Percentiles rank a stretch among this genome's conserved stretches.
Evolutionary conservation across 495 filamentous ascomycete genomes (phyloP).

Genomic region (Diplogelasinospora grovesii): DNA sequence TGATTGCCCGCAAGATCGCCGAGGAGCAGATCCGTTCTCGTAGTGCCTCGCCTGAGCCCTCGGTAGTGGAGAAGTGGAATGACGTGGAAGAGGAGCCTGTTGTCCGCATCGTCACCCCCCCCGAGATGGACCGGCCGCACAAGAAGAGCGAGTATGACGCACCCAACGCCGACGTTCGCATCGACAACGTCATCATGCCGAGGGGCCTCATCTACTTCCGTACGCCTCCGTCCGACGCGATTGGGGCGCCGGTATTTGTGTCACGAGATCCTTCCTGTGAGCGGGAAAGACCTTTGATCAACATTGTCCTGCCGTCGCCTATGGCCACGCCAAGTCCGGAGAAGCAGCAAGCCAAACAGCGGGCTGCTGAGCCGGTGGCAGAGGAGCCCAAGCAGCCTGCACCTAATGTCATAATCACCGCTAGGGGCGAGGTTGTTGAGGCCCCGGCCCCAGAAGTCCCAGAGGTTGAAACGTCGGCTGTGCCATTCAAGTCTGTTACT

Average conservation of each 20-base stretch:
- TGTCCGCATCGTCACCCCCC: slow-evolving; percentile 38
- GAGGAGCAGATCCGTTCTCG: slow-evolving; percentile 44
- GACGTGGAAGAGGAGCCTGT: slow-evolving; percentile 27
- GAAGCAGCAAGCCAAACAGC: slow-evolving; percentile 19
- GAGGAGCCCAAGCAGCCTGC: slow-evolving; percentile 1
- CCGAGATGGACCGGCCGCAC: slow-evolving; percentile 38
- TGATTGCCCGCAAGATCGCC: slow-evolving; percentile 37
- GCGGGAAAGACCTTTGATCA: slow-evolving; percentile 45
- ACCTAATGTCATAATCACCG: slow-evolving; percentile 7
- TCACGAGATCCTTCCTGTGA: slow-evolving; percentile 42
- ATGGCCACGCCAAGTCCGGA: slow-evolving; percentile 36
- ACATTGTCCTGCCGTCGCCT: slow-evolving; percentile 47
- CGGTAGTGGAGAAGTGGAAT: slow-evolving; percentile 45
- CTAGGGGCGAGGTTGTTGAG: slow-evolving; percentile 19
- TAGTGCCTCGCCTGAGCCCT: slow-evolving; percentile 34
- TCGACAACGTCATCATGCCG: slow-evolving; percentile 43
- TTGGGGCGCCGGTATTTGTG: slow-evolving; percentile 26
- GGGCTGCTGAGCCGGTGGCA: slow-evolving; percentile 7
- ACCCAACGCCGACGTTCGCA: slow-evolving; percentile 49
- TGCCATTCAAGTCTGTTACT: slow-evolving; percentile 41
- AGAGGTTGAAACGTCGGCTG: background rate
- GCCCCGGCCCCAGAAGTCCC: slow-evolving; percentile 14
- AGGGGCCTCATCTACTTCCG: slow-evolving; percentile 25
- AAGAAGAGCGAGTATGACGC: slow-evolving; percentile 42
- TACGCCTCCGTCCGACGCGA: background rate